phyloP scores from a whole-genome alignment of 371 early-diverging fungal species.

The Lichtheimia corymbifera region DNA sequence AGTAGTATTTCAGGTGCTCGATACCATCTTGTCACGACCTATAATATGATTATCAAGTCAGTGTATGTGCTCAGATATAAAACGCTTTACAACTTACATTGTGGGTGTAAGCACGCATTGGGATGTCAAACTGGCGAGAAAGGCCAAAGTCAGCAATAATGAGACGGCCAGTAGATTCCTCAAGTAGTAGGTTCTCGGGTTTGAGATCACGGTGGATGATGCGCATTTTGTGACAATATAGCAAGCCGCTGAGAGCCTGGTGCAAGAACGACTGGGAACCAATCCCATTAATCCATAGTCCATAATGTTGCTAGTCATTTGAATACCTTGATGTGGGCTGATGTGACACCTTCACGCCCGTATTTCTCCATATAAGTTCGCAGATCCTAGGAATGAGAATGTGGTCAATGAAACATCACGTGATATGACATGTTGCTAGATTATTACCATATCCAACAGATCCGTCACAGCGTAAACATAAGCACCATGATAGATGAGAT shows the following conservation, averaged over 20 bases:
- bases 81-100: constrained; percentile 52
- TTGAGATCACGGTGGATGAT: constrained; percentile 95
- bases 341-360: constrained; percentile 59
- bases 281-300: background rate
- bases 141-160: constrained; percentile 97
- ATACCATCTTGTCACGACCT: constrained; percentile 96
- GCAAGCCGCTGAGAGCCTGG: constrained; percentile 82
- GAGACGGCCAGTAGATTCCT: constrained; percentile 77
- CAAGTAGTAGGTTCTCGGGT: constrained; percentile 95
- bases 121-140: constrained; percentile 89
- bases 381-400: constrained; percentile 65
- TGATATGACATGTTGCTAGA: background rate
- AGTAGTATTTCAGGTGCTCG: constrained; percentile 81
- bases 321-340: constrained; percentile 60
- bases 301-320: background rate
- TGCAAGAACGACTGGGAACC: constrained; percentile 82
- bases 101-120: constrained; percentile 92
- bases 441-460: constrained; percentile 76
- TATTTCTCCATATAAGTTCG: constrained; percentile 89
- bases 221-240: constrained; percentile 86
- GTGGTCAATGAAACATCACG: background rate
- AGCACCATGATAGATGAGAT: constrained; percentile 88
- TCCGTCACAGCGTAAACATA: constrained; percentile 97
- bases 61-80: background rate
- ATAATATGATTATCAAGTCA: background rate